phyloP scores from a whole-genome alignment of 2,329 filamentous ascomycete species.

The Colletotrichum gloeosporioides region DNA sequence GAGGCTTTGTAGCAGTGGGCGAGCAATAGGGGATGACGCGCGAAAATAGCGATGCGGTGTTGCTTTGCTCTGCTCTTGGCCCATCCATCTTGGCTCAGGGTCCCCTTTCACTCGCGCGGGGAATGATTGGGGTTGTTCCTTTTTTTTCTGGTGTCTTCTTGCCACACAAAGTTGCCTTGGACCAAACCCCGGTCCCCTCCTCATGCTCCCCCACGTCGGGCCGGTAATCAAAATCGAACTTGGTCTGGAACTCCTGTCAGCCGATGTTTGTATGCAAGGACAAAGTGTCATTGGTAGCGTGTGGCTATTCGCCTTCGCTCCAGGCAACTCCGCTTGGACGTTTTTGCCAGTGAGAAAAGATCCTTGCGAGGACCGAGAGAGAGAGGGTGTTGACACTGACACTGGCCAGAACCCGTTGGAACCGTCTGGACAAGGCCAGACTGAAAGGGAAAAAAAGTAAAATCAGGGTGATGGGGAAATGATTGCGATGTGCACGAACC shows the following conservation, averaged over 20 bases:
- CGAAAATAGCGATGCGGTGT: neutral
- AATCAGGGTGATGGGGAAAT: neutral
- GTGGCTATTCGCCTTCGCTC: neutral
- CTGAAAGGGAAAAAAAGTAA: neutral
- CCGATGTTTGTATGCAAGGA: conserved; percentile 17
- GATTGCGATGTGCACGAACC: neutral
- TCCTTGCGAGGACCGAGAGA: neutral
- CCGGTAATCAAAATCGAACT: conserved; percentile 14
- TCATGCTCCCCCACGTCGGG: conserved; percentile 10
- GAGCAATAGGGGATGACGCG: neutral
- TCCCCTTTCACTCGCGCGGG: neutral
- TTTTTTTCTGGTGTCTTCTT: neutral
- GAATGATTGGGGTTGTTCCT: neutral
- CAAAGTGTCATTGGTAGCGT: neutral
- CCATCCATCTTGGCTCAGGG: neutral
- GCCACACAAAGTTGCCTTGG: neutral
- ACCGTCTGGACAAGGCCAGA: neutral
- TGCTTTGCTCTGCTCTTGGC: neutral
- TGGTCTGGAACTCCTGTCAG: conserved; percentile 16
- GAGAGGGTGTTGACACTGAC: neutral
- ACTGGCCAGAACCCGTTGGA: neutral
- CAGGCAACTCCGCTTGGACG: neutral
- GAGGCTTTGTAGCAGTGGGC: neutral
- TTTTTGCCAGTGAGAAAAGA: neutral
- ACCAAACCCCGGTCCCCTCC: neutral